These are phyloP conservation scores for Sporothrix dimorphospora DNA, from an alignment of 2,329 filamentous ascomycete species.

Conservation along the genomic window DNA sequence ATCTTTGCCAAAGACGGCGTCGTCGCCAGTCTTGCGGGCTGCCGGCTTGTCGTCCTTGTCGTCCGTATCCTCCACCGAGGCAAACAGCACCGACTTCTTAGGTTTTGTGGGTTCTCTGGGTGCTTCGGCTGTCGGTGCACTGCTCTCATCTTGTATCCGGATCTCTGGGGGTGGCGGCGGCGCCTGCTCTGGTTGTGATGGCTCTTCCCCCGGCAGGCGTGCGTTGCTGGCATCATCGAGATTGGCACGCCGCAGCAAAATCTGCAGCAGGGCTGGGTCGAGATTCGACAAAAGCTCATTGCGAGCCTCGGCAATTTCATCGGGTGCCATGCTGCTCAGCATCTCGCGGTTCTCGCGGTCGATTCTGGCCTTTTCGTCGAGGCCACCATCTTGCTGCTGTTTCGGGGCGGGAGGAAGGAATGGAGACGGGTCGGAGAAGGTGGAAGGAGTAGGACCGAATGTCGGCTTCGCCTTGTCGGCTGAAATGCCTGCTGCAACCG, in stretches of 20 bases:
- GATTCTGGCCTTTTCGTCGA: constrained; percentile 71
- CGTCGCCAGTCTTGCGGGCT: constrained; percentile 4
- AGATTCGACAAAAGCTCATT: constrained; percentile 79
- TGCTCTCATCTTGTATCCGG: constrained; percentile 13
- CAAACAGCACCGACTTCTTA: constrained; percentile 40
- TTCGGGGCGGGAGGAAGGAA: background rate
- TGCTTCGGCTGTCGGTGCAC: background rate
- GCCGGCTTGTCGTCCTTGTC: constrained; percentile 14
- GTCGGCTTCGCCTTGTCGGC: constrained; percentile 3
- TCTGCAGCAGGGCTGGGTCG: constrained; percentile 74
- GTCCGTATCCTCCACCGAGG: constrained; percentile 23
- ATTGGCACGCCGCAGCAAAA: constrained; percentile 74
- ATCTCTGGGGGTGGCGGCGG: constrained; percentile 23
- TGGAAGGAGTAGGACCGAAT: constrained; percentile 2
- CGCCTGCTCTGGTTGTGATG: background rate
- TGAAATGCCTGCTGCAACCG: background rate
- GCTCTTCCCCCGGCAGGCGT: constrained; percentile 37
- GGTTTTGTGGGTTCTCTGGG: constrained; percentile 31
- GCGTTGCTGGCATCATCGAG: constrained; percentile 64
- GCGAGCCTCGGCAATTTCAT: constrained; percentile 80
- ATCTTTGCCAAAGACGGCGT: background rate
- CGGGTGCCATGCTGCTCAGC: constrained; percentile 75
- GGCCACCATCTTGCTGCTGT: background rate
- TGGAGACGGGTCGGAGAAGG: background rate
- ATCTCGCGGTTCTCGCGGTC: constrained; percentile 78